These are phyloP conservation scores for Lentinula sp. DNA, from an alignment of 768 basidiomycete species.

Conservation along the genomic window DNA sequence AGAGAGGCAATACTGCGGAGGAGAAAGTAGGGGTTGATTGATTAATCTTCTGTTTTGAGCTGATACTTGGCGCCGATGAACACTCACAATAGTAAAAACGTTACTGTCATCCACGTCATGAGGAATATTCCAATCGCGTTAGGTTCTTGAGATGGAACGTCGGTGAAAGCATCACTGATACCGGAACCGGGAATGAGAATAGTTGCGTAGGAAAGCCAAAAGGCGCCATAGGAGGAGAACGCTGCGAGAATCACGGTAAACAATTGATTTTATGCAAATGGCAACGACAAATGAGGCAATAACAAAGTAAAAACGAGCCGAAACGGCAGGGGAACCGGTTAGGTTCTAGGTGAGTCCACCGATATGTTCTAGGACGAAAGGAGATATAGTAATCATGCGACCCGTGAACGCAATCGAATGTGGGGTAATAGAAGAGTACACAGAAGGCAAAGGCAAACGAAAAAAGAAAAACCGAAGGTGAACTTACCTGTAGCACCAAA, in stretches of 20 bases:
- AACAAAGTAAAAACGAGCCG: neutral
- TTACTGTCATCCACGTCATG: constrained; percentile 67
- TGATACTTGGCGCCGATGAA: neutral
- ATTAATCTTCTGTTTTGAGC: neutral
- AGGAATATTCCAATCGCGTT: constrained; percentile 71
- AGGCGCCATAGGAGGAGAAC: constrained; percentile 79
- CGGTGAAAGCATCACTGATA: constrained; percentile 14
- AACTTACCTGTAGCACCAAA: constrained; percentile 68
- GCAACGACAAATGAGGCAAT: neutral
- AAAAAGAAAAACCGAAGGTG: constrained; percentile 43
- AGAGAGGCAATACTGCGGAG: constrained; percentile 14
- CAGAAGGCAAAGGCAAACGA: neutral
- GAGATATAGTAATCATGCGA: neutral
- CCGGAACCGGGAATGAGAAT: constrained; percentile 71
- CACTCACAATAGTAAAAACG: constrained; percentile 60
- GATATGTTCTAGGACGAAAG: neutral
- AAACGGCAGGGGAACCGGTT: neutral
- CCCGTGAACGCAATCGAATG: constrained; percentile 7
- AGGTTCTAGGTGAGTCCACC: neutral
- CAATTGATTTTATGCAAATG: neutral
- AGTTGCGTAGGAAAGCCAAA: constrained; percentile 81
- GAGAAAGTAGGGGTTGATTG: neutral
- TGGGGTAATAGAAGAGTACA: neutral
- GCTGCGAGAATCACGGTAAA: constrained; percentile 32
- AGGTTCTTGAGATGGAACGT: constrained; percentile 29